phyloP scores from a whole-genome alignment of 2,329 filamentous ascomycete species.

The Zalaria sp. region DNA sequence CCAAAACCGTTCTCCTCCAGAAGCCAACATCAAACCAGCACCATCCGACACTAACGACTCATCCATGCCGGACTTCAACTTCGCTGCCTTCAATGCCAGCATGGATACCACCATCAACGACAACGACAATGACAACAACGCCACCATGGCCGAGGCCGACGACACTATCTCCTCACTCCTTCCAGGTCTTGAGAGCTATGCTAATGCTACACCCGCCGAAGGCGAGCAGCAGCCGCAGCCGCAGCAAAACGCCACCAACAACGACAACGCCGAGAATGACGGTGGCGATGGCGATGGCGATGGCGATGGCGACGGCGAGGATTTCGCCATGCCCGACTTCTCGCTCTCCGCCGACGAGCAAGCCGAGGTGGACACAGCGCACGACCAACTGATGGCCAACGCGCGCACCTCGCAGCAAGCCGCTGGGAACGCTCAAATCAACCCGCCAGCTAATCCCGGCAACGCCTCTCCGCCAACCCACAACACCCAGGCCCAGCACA shows the following conservation, averaged over 20 bases:
- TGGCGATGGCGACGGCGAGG: neutral
- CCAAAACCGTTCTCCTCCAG: neutral
- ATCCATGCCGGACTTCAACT: conserved; percentile 4
- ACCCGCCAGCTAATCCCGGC: too few species aligned
- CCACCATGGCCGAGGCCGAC: conserved; percentile 10
- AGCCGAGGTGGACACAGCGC: conserved; percentile 8
- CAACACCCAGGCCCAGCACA: too few species aligned
- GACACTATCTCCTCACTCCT: conserved; percentile 21
- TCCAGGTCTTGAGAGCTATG: conserved; percentile 27
- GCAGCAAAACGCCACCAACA: neutral
- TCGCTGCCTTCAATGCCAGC: conserved; percentile 12
- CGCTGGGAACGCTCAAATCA: too few species aligned
- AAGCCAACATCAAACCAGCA: neutral
- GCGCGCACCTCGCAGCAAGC: too few species aligned
- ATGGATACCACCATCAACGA: conserved; percentile 4
- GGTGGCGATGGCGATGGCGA: conserved; percentile 7
- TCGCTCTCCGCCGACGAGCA: conserved; percentile 6
- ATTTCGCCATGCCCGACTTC: too few species aligned
- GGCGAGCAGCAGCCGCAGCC: conserved; percentile 1
- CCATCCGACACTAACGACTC: conserved; percentile 1
- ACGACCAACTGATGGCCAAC: too few species aligned
- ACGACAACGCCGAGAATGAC: conserved; percentile 6
- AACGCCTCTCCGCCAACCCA: too few species aligned
- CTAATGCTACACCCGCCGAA: conserved; percentile 14
- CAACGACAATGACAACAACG: conserved; percentile 15